These are phyloP conservation scores for Dictyostelium discoideum DNA, from an alignment of 78 protist species.

Conservation along the genomic window DNA sequence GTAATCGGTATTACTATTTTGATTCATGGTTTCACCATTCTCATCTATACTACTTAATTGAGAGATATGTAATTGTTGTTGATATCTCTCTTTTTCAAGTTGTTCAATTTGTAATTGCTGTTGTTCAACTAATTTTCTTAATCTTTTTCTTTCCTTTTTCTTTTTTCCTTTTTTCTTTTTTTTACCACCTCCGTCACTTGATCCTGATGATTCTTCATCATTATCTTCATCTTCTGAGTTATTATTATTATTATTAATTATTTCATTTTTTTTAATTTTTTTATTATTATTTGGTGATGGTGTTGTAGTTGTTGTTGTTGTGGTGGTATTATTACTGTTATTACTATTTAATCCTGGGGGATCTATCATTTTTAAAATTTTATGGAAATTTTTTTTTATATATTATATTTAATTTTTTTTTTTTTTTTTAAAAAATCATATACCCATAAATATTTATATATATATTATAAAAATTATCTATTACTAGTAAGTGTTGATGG, in stretches of 20 bases:
- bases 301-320: background rate
- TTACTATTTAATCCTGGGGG: background rate
- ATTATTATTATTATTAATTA: background rate
- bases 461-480: too few relatives aligned
- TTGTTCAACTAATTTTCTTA: constrained; percentile 3
- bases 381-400: background rate
- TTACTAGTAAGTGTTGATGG: background rate
- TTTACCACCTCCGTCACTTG: background rate
- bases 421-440: background rate
- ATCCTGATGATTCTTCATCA: background rate
- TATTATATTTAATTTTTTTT: too few relatives aligned
- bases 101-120: constrained; percentile 33
- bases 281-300: background rate
- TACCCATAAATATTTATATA: background rate
- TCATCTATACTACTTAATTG: background rate
- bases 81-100: background rate
- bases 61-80: constrained; percentile 7
- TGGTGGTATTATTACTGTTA: background rate
- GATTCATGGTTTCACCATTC: background rate
- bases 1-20: background rate
- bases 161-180: constrained; percentile 24
- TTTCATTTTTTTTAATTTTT: background rate
- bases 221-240: background rate
- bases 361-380: background rate
- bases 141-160: background rate